phyloP scores from a whole-genome alignment of 2,329 filamentous ascomycete genomes.

The Alternaria sp. region DNA sequence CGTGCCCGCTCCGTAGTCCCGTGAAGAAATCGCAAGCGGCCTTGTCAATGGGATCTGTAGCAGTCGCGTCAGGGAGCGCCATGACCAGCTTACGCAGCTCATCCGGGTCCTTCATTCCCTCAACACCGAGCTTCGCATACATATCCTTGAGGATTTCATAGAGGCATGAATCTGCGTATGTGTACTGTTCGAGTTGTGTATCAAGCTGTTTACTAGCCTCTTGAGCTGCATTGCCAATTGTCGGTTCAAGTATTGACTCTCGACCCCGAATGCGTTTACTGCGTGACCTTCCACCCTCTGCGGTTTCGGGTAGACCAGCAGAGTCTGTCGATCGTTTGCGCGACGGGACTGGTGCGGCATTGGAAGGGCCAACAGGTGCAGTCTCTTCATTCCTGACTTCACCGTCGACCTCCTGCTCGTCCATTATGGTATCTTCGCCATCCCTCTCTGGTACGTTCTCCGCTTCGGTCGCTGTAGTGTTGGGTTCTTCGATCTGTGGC shows the following conservation, averaged over 20 bases:
- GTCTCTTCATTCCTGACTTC: conserved; percentile 25
- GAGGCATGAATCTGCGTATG: conserved; percentile 64
- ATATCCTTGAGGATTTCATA: conserved; percentile 61
- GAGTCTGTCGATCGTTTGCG: conserved; percentile 68
- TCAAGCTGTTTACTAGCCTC: conserved; percentile 63
- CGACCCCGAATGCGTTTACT: conserved; percentile 68
- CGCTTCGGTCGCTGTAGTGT: neutral
- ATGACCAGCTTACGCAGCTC: conserved; percentile 40
- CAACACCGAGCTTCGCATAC: conserved; percentile 59
- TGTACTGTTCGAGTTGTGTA: conserved; percentile 60
- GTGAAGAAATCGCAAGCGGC: conserved; percentile 53
- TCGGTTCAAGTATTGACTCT: conserved; percentile 60
- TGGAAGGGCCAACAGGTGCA: conserved; percentile 25
- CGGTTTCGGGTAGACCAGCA: conserved; percentile 63
- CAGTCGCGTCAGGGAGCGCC: conserved; percentile 13
- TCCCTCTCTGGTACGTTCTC: conserved; percentile 3
- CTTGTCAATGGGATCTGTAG: conserved; percentile 33
- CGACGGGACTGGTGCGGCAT: conserved; percentile 49
- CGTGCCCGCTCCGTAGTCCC: conserved; percentile 45
- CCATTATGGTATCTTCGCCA: conserved; percentile 28
- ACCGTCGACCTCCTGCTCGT: conserved; percentile 20
- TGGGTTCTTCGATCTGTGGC: conserved; percentile 6
- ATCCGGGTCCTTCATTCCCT: conserved; percentile 53
- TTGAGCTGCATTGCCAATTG: conserved; percentile 55
- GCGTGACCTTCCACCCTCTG: conserved; percentile 63